phyloP scores from a whole-genome alignment of 2,329 filamentous ascomycete species.

The Orbilia blumenaviensis region DNA sequence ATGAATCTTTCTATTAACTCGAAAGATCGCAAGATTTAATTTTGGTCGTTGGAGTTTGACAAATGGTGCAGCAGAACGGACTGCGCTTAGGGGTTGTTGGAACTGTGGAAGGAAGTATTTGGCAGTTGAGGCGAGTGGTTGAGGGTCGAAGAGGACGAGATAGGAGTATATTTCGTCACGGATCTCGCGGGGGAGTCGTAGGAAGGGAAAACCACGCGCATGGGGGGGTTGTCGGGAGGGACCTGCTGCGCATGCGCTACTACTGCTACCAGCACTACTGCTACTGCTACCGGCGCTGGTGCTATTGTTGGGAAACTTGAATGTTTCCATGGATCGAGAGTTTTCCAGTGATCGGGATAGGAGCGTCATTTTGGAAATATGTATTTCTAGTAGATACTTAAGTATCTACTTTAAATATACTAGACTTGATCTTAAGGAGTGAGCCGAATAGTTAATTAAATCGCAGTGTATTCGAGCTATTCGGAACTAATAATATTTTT shows the following conservation, averaged over 20 bases:
- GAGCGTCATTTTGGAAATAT: background rate
- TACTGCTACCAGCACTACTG: background rate
- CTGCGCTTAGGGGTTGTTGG: constrained; percentile 1
- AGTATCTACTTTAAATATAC: too few relatives aligned
- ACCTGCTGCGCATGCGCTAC: background rate
- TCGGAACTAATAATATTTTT: background rate
- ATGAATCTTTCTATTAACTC: constrained; percentile 21
- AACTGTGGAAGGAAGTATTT: constrained; percentile 5
- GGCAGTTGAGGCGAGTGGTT: background rate
- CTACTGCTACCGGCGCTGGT: background rate
- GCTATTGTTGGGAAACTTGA: background rate
- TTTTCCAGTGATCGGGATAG: background rate
- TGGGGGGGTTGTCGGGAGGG: background rate
- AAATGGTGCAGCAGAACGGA: background rate
- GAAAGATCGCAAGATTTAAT: constrained; percentile 14
- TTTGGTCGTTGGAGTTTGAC: background rate
- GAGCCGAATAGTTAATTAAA: too few relatives aligned
- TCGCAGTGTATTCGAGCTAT: too few relatives aligned
- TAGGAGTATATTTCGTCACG: constrained; percentile 21
- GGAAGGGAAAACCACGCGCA: constrained; percentile 12
- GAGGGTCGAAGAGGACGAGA: constrained; percentile 18
- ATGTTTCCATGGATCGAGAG: background rate
- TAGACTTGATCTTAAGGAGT: too few relatives aligned
- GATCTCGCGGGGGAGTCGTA: constrained; percentile 24
- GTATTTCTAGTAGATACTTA: background rate